Conservation (phyloP, 139 green algal species). For the Eudorina sp. region DNA sequence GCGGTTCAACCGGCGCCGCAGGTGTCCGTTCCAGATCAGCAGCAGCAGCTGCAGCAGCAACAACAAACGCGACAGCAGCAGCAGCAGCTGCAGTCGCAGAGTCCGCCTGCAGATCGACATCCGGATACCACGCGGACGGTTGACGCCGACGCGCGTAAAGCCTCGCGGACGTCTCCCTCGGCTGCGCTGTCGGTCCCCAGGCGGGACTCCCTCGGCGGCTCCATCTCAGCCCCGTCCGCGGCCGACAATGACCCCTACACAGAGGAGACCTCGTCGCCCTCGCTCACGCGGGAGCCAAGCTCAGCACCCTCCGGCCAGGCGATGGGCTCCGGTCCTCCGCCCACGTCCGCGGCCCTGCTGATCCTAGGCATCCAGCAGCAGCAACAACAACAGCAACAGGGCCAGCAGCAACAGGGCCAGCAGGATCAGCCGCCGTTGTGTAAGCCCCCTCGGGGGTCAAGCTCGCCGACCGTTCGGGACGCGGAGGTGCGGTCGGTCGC, state of each 20-base stretch:
- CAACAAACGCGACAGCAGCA: neutral
- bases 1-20: too few species aligned
- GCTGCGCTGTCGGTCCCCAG: neutral
- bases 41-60: neutral
- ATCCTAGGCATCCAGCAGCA: constrained; percentile 31
- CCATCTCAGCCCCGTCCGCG: neutral
- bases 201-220: neutral
- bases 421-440: too few species aligned
- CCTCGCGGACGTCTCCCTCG: neutral
- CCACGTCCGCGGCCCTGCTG: neutral
- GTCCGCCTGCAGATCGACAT: neutral
- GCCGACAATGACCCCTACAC: neutral
- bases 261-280: neutral
- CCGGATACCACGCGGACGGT: neutral
- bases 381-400: constrained; percentile 21
- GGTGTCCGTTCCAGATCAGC: too few species aligned
- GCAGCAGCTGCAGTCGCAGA: neutral
- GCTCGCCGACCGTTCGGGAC: too few species aligned
- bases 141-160: too few species aligned
- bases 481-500: too few species aligned
- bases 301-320: neutral
- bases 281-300: neutral
- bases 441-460: too few species aligned
- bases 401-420: too few species aligned
- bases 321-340: neutral